These are phyloP conservation scores for Xerophyta viscosa DNA, from an alignment of 106 monocot species.

Conservation along the genomic window DNA sequence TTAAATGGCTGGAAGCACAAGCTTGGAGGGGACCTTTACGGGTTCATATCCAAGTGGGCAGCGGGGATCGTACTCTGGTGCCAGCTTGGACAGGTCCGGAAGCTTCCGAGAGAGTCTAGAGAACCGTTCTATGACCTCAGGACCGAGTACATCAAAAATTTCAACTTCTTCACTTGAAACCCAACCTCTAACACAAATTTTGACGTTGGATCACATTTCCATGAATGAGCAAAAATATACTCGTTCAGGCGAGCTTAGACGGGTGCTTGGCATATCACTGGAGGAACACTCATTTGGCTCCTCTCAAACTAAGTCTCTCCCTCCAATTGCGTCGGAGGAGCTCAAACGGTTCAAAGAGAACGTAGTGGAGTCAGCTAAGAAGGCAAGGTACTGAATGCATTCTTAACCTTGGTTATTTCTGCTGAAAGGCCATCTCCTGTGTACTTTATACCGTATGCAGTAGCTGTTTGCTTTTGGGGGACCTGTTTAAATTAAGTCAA, in stretches of 20 bases:
- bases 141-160: slow-evolving; percentile 26
- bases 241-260: slow-evolving; percentile 57
- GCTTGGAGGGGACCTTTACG: slow-evolving; percentile 47
- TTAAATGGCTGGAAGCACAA: slow-evolving; percentile 4
- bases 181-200: slow-evolving; percentile 29
- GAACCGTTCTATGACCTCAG: no score
- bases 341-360: slow-evolving; percentile 55
- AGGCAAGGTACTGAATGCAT: slow-evolving; percentile 75
- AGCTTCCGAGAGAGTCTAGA: slow-evolving; percentile 69
- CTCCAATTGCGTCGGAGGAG: slow-evolving; percentile 49
- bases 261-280: slow-evolving; percentile 55
- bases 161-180: slow-evolving; percentile 20
- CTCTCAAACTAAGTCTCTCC: slow-evolving; percentile 40
- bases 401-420: no score
- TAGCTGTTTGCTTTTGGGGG: no score
- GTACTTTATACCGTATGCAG: no score
- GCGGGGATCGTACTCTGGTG: slow-evolving; percentile 30
- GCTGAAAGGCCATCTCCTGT: no score
- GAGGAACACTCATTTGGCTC: slow-evolving; percentile 70
- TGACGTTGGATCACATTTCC: slow-evolving; percentile 43
- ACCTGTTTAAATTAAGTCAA: no score
- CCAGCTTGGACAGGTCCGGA: slow-evolving; percentile 51
- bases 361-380: slow-evolving; percentile 27
- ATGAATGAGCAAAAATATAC: slow-evolving; percentile 52
- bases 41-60: slow-evolving; percentile 36